Conservation (phyloP, 805 yeast species). For the Saccharomycopsis sp. region DNA sequence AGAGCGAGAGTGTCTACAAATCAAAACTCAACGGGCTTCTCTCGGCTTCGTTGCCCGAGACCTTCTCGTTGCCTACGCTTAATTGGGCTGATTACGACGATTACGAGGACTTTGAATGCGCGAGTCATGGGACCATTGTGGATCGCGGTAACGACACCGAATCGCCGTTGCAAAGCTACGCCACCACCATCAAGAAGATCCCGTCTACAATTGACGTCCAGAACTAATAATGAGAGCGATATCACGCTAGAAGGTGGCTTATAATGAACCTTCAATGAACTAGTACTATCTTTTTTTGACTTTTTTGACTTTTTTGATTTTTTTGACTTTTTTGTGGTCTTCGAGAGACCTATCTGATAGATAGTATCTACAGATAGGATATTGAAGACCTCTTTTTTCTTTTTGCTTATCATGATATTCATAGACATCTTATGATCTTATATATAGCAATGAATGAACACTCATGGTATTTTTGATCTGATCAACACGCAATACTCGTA, state of each 20-base stretch:
- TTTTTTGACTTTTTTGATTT: too few species aligned
- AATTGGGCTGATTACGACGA: conserved; percentile 17
- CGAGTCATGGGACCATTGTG: not conserved
- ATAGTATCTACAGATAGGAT: too few species aligned
- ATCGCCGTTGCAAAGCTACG: not conserved
- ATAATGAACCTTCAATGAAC: too few species aligned
- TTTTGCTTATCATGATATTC: too few species aligned
- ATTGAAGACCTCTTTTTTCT: not conserved
- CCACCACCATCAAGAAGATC: conserved; percentile 1
- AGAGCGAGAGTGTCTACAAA: not conserved
- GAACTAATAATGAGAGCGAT: not conserved
- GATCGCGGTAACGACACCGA: not conserved
- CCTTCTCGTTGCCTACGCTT: not conserved
- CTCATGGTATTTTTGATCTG: not conserved
- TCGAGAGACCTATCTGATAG: too few species aligned
- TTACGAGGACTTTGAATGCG: conserved; percentile 1
- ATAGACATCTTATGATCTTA: too few species aligned
- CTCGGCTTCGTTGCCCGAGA: conserved; percentile 6
- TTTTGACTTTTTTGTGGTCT: not conserved
- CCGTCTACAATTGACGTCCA: conserved; percentile 10
- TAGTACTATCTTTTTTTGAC: too few species aligned
- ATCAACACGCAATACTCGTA: too few species aligned
- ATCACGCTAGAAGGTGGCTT: not conserved
- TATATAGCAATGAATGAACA: not conserved
- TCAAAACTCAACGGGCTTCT: not conserved